These are phyloP conservation scores for Mycena alexandri DNA, from an alignment of 768 basidiomycete species.

Conservation along the genomic window DNA sequence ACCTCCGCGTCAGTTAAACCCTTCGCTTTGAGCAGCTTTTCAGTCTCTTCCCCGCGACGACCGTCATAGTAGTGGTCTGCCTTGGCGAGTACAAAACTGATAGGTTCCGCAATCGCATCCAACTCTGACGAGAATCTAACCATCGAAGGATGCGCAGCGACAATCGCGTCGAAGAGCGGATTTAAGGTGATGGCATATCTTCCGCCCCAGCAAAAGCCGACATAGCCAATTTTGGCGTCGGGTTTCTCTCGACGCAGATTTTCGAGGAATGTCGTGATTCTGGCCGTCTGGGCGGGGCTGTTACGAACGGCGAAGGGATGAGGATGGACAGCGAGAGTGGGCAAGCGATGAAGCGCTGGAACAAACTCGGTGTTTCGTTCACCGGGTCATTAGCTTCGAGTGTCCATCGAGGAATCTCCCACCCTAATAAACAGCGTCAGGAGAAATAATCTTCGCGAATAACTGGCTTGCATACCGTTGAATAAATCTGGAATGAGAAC, in stretches of 20 bases:
- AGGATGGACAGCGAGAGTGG: background rate
- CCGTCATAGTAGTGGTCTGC: background rate
- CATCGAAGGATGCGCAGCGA: background rate
- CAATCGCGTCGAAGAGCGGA: background rate
- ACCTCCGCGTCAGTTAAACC: too few species aligned
- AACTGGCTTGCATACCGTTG: background rate
- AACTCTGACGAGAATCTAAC: background rate
- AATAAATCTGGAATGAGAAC: background rate
- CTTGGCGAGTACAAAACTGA: background rate
- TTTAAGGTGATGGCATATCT: background rate
- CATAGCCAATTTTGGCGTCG: background rate
- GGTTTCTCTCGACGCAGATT: background rate
- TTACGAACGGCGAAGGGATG: background rate
- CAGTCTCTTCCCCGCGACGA: background rate
- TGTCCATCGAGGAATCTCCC: background rate
- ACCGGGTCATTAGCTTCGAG: background rate
- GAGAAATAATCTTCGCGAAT: background rate
- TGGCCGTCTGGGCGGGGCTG: background rate
- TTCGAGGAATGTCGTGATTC: background rate
- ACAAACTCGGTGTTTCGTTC: background rate
- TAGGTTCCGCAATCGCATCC: background rate
- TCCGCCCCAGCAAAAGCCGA: background rate
- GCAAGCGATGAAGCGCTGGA: background rate
- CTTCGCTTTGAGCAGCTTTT: background rate
- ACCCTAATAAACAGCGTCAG: background rate